A percentile compares a stretch with the other conserved stretches of the same genome.
phyloP scores from a whole-genome alignment of 139 green algal species.

The Micractinium sp. region DNA sequence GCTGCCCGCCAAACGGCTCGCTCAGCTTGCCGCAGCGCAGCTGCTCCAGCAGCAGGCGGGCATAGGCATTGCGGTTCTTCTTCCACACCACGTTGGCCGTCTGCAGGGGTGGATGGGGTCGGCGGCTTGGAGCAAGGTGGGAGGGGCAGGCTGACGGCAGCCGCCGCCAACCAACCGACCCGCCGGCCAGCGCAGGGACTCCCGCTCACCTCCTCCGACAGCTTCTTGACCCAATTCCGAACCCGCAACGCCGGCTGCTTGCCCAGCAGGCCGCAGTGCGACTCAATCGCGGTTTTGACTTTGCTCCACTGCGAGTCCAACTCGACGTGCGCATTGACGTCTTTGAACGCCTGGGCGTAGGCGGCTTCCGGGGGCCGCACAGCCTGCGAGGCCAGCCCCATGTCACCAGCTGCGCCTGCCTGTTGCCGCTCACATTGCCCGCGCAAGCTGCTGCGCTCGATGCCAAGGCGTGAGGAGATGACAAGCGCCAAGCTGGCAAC shows the following conservation, averaged over 20 bases:
- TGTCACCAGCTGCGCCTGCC: too few species aligned
- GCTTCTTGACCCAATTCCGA: slow-evolving; percentile 65
- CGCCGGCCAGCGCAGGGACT: not conserved
- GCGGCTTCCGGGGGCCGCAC: not conserved
- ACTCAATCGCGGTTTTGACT: slow-evolving; percentile 29
- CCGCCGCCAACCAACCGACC: not conserved
- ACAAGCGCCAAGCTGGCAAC: too few species aligned
- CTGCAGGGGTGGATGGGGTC: slow-evolving; percentile 23
- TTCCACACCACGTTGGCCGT: slow-evolving; percentile 68
- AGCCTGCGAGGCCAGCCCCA: too few species aligned
- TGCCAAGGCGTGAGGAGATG: too few species aligned
- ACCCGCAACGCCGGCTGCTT: slow-evolving; percentile 47
- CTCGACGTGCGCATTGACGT: not conserved
- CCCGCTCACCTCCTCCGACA: slow-evolving; percentile 53
- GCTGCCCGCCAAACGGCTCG: slow-evolving; percentile 58
- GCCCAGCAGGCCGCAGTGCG: slow-evolving; percentile 37
- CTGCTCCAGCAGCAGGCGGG: slow-evolving; percentile 72
- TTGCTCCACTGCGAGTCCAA: slow-evolving; percentile 23
- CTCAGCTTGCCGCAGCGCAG: slow-evolving; percentile 59
- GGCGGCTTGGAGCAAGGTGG: not conserved
- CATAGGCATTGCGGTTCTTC: slow-evolving; percentile 74
- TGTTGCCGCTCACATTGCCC: too few species aligned
- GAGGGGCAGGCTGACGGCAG: not conserved
- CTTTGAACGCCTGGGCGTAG: slow-evolving; percentile 4
- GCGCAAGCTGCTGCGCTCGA: too few species aligned